Percentiles rank a stretch among this genome's conserved stretches.
phyloP scores from a whole-genome alignment of 2,329 filamentous ascomycete species.

The Ophiostoma triangulosporum region DNA sequence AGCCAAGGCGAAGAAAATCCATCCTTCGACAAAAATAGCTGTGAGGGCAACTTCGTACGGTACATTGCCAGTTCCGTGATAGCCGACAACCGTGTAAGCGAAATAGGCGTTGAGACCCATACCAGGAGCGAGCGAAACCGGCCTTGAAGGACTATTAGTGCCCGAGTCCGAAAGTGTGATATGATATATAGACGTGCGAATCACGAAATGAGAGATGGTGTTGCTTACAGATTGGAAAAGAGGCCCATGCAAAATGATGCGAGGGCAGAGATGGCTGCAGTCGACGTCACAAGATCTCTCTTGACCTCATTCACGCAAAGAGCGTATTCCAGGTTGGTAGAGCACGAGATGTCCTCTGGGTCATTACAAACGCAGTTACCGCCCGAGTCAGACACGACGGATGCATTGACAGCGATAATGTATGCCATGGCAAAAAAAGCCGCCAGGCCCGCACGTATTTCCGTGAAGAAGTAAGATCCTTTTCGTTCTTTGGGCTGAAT shows the following conservation, averaged over 20 bases:
- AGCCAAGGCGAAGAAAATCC: conserved; percentile 50
- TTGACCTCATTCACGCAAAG: conserved; percentile 38
- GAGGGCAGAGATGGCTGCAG: conserved; percentile 62
- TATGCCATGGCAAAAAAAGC: conserved; percentile 76
- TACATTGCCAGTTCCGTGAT: conserved; percentile 41
- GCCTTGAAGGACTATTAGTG: conserved; percentile 5
- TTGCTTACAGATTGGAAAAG: conserved; percentile 68
- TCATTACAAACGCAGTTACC: conserved; percentile 55
- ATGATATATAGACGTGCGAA: conserved; percentile 27
- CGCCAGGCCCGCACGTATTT: conserved; percentile 66
- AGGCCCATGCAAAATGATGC: conserved; percentile 66
- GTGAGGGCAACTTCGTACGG: conserved; percentile 48
- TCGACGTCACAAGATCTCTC: conserved; percentile 72
- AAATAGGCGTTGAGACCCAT: conserved; percentile 59
- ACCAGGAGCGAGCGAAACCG: conserved; percentile 34
- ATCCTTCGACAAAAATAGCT: conserved; percentile 50
- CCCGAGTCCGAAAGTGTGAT: neutral
- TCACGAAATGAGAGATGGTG: conserved; percentile 28
- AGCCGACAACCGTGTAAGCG: conserved; percentile 52
- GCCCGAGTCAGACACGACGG: conserved; percentile 61
- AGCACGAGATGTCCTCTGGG: neutral
- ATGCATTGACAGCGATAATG: conserved; percentile 63
- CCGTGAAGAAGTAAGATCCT: conserved; percentile 61
- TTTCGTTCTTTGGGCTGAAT: conserved; percentile 41
- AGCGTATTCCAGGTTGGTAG: conserved; percentile 19